These are phyloP conservation scores for Mycena vulgaris DNA, from an alignment of 768 basidiomycete species.

Conservation along the genomic window DNA sequence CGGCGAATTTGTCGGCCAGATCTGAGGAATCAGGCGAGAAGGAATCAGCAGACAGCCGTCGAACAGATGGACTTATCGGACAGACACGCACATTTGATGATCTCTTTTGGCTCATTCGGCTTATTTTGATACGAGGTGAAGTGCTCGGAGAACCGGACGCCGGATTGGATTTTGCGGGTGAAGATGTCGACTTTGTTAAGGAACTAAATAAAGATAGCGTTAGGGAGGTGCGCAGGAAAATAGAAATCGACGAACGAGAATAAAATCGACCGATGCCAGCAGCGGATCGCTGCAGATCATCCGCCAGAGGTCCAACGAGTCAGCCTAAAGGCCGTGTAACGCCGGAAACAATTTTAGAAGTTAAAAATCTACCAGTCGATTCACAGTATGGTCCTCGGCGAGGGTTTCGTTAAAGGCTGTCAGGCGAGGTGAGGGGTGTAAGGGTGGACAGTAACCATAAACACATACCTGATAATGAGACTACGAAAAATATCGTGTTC, in stretches of 20 bases:
- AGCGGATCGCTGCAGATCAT: conserved; percentile 71
- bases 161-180: conserved; percentile 65
- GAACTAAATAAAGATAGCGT: conserved; percentile 51
- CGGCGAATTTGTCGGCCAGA: conserved; percentile 64
- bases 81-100: conserved; percentile 65
- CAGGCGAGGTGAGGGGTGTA: not conserved
- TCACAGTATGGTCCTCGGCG: conserved; percentile 69
- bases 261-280: conserved; percentile 66
- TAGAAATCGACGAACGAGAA: conserved; percentile 51
- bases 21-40: conserved; percentile 53
- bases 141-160: conserved; percentile 67
- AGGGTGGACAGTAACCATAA: not conserved
- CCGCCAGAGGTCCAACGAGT: conserved; percentile 74
- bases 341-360: too few relatives aligned
- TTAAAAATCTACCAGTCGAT: too few relatives aligned
- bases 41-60: too few relatives aligned
- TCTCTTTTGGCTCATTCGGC: conserved; percentile 66
- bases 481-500: conserved; percentile 77
- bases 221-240: not conserved
- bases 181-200: conserved; percentile 77
- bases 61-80: too few relatives aligned
- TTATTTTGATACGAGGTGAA: conserved; percentile 69
- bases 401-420: conserved; percentile 75
- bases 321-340: too few relatives aligned
- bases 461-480: conserved; percentile 63